Evolutionary conservation across 306 rosid species (phyloP).

Genomic region (Herpetospermum pedunculosum): DNA sequence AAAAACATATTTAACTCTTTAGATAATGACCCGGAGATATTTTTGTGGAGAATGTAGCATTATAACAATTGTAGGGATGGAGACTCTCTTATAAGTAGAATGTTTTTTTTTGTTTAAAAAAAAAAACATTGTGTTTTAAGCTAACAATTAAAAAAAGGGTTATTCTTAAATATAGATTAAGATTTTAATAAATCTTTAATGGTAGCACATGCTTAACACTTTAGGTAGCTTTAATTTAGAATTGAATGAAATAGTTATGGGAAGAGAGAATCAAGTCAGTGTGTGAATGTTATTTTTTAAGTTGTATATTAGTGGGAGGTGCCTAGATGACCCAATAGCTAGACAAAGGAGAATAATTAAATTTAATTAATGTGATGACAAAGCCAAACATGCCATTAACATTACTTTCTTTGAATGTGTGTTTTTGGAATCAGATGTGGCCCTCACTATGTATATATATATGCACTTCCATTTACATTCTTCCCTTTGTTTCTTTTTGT

Average conservation of each 20-base stretch:
- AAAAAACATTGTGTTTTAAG: too few relatives aligned
- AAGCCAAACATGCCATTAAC: background rate
- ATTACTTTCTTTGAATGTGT: background rate
- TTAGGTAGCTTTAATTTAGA: background rate
- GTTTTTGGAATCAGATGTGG: background rate
- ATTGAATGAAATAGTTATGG: slow-evolving; percentile 1
- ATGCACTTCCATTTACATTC: background rate
- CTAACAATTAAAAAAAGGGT: background rate
- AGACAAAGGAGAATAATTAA: background rate
- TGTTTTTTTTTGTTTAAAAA: too few relatives aligned
- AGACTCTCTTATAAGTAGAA: too few relatives aligned
- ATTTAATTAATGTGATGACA: background rate
- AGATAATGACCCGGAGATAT: background rate
- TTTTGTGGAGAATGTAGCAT: background rate
- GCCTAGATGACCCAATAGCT: background rate
- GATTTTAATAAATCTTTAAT: background rate
- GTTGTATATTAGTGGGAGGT: background rate
- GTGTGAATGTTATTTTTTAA: background rate
- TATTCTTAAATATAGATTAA: background rate
- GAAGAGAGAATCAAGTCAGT: slow-evolving; percentile 1
- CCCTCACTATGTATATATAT: background rate
- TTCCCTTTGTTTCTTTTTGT: background rate
- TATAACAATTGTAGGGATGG: background rate
- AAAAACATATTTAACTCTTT: background rate
- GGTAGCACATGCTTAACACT: background rate